Evolutionary conservation across 2,329 filamentous ascomycete genomes (phyloP).

Genomic region (Fusarium decemcellulare): DNA sequence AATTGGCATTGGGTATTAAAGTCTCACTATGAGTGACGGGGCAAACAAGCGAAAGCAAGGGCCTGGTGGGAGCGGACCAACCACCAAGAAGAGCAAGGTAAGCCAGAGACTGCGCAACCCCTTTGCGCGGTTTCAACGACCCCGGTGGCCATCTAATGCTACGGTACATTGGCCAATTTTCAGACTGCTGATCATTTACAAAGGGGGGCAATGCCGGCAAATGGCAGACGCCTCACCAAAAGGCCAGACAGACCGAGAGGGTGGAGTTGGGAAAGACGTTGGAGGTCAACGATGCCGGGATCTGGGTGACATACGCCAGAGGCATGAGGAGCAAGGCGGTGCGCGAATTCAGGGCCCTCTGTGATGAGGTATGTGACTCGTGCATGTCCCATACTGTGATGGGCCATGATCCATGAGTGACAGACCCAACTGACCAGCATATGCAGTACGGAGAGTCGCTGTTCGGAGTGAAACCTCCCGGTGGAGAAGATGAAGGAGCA

Average conservation of each 20-base stretch:
- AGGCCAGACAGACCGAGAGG: slow-evolving; percentile 61
- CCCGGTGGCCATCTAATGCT: background rate
- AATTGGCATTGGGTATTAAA: background rate
- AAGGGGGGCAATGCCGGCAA: slow-evolving; percentile 68
- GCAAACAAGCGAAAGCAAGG: slow-evolving; percentile 55
- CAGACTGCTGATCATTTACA: slow-evolving; percentile 16
- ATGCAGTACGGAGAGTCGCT: slow-evolving; percentile 75
- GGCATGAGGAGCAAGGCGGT: slow-evolving; percentile 80
- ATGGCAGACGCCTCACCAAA: slow-evolving; percentile 74
- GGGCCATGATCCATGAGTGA: background rate
- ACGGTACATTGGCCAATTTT: slow-evolving; percentile 1
- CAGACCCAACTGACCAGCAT: slow-evolving; percentile 17
- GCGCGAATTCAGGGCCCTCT: slow-evolving; percentile 75
- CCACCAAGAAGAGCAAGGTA: slow-evolving; percentile 60
- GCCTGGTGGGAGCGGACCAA: slow-evolving; percentile 44
- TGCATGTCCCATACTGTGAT: background rate
- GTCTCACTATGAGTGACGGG: slow-evolving; percentile 48
- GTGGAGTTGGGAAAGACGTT: slow-evolving; percentile 62
- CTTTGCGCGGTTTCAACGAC: background rate
- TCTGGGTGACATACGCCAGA: slow-evolving; percentile 84
- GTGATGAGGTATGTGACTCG: slow-evolving; percentile 69
- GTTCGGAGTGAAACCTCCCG: slow-evolving; percentile 64
- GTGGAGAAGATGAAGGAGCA: slow-evolving; percentile 49
- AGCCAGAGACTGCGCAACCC: slow-evolving; percentile 15
- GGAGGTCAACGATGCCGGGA: slow-evolving; percentile 78